phyloP scores from a whole-genome alignment of 1,139 yeast genomes.

The Sugiyamaella pinicola region DNA sequence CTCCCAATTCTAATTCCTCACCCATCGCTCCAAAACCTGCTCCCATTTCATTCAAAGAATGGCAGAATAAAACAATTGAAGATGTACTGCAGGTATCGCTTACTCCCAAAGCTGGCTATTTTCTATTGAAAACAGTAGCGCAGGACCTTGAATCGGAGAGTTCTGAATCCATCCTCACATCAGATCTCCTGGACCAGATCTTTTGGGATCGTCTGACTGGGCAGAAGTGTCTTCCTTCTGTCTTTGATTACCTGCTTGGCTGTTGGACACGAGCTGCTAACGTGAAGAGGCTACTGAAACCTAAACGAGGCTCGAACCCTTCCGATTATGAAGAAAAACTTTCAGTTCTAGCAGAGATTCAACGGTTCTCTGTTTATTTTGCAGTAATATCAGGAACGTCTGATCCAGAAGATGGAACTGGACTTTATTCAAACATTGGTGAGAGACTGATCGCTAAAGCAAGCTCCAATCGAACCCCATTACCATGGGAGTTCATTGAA shows the following conservation, averaged over 20 bases:
- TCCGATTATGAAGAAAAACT: conserved; percentile 24
- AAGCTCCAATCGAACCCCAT: conserved; percentile 22
- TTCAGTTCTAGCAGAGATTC: conserved; percentile 24
- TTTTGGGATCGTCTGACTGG: conserved; percentile 38
- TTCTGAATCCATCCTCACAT: conserved; percentile 23
- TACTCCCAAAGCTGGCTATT: conserved; percentile 23
- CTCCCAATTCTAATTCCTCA: conserved; percentile 8
- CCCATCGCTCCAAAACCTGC: conserved; percentile 7
- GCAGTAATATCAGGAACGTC: conserved; percentile 28
- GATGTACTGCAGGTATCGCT: conserved; percentile 31
- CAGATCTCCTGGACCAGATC: conserved; percentile 36
- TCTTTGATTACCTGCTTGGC: conserved; percentile 34
- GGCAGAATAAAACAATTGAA: conserved; percentile 30
- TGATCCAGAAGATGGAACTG: conserved; percentile 24
- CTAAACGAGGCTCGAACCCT: conserved; percentile 17
- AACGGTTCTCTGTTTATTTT: conserved; percentile 25
- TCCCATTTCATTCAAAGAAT: conserved; percentile 25
- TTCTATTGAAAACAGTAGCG: conserved; percentile 25
- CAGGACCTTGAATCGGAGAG: conserved; percentile 27
- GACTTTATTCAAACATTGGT: conserved; percentile 25
- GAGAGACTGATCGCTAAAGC: conserved; percentile 29
- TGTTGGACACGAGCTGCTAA: conserved; percentile 30
- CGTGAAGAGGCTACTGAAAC: conserved; percentile 24
- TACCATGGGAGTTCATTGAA: conserved; percentile 54
- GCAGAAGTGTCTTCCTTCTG: conserved; percentile 27